A percentile compares a stretch with the other conserved stretches of the same genome.
These are phyloP conservation scores for Tinospora cordifolia DNA, from an alignment of 164 flowering plant species.

Conservation along the genomic window DNA sequence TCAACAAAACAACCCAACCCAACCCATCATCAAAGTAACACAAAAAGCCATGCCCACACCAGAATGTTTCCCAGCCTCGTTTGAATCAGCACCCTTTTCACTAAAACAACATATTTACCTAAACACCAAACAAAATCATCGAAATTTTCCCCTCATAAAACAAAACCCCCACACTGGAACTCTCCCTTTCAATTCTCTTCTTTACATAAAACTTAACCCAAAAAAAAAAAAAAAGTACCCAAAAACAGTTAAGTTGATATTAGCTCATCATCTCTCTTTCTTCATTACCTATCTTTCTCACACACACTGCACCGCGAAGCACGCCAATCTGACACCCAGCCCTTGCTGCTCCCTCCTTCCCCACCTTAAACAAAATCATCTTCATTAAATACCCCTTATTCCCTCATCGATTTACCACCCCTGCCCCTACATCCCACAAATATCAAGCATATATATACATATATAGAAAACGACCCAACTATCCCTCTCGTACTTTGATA, in stretches of 20 bases:
- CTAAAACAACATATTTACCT: background rate
- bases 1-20: slow-evolving; percentile 4
- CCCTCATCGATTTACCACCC: background rate
- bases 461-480: slow-evolving; percentile 14
- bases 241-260: too few species aligned
- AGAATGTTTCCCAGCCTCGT: slow-evolving; percentile 17
- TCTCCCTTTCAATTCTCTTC: slow-evolving; percentile 6
- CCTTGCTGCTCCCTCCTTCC: slow-evolving; percentile 7
- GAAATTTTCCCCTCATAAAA: background rate
- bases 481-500: slow-evolving; percentile 21
- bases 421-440: background rate
- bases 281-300: background rate
- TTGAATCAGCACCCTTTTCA: slow-evolving; percentile 16
- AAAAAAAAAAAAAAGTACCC: background rate
- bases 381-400: slow-evolving; percentile 5
- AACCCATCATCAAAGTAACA: slow-evolving; percentile 11
- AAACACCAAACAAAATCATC: background rate
- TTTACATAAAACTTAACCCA: background rate
- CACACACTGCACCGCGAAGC: slow-evolving; percentile 11
- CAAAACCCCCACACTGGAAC: background rate
- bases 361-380: background rate
- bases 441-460: too few species aligned
- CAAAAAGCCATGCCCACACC: slow-evolving; percentile 21
- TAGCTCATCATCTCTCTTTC: background rate
- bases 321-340: slow-evolving; percentile 21